phyloP scores from a whole-genome alignment of 179 eudicot species.

The Spinacia oleracea region DNA sequence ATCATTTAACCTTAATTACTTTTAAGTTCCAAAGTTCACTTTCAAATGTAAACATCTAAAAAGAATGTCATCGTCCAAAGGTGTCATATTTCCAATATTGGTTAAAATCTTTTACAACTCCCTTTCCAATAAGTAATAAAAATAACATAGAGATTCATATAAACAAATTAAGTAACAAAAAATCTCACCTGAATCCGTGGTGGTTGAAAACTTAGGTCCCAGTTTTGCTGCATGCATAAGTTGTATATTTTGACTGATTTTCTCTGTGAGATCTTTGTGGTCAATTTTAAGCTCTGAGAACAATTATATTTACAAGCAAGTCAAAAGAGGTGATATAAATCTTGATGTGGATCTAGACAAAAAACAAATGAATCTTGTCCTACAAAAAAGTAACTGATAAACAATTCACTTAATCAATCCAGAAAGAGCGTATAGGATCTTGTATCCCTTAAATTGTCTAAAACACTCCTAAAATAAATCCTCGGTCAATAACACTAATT shows the following conservation, averaged over 20 bases:
- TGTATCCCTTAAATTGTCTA: too few relatives aligned
- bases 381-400: too few relatives aligned
- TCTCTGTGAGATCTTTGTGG: slow-evolving; percentile 65
- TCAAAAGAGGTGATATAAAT: not conserved
- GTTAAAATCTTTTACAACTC: too few relatives aligned
- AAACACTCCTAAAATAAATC: too few relatives aligned
- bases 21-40: not conserved
- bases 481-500: too few relatives aligned
- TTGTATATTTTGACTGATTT: slow-evolving; percentile 65
- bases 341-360: too few relatives aligned
- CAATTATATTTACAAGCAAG: not conserved
- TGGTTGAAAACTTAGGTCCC: slow-evolving; percentile 35
- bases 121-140: too few relatives aligned
- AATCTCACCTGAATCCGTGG: slow-evolving; percentile 49
- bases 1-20: not conserved
- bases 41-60: not conserved
- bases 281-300: slow-evolving; percentile 66
- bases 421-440: too few relatives aligned
- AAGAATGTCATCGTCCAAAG: not conserved
- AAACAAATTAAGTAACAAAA: not conserved
- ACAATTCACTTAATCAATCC: too few relatives aligned
- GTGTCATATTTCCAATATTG: not conserved
- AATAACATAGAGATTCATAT: not conserved
- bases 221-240: slow-evolving; percentile 67
- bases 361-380: too few relatives aligned